These are phyloP conservation scores for Petrea volubilis DNA, from an alignment of 257 asterid genomes.

Conservation along the genomic window DNA sequence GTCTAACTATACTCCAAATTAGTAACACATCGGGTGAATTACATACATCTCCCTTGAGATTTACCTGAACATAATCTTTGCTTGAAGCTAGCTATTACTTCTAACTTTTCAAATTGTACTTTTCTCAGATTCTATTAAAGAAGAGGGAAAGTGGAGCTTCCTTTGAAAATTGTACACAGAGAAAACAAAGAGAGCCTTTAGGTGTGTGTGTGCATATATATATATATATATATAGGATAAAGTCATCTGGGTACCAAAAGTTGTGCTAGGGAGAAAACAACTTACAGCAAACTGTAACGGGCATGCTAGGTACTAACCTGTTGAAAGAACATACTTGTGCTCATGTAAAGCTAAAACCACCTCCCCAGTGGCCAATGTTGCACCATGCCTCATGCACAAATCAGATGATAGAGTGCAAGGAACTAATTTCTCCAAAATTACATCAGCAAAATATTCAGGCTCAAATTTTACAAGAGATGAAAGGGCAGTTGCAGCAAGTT, in stretches of 20 bases:
- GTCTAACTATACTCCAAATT: slow-evolving; percentile 11
- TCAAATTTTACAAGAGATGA: slow-evolving; percentile 80
- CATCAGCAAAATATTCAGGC: slow-evolving; percentile 72
- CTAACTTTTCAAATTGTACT: background rate
- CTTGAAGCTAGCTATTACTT: background rate
- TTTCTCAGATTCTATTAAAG: slow-evolving; percentile 1
- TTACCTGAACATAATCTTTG: background rate
- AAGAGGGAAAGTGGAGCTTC: background rate
- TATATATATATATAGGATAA: background rate
- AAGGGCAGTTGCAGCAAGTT: slow-evolving; percentile 90
- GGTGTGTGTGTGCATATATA: background rate
- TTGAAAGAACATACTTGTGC: slow-evolving; percentile 55
- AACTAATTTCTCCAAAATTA: slow-evolving; percentile 63
- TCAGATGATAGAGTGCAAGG: slow-evolving; percentile 92
- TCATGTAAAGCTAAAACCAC: slow-evolving; percentile 76
- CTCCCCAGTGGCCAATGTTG: slow-evolving; percentile 89
- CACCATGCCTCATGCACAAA: slow-evolving; percentile 96
- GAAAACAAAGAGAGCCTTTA: background rate
- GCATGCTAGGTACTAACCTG: slow-evolving; percentile 50
- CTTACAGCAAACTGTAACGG: slow-evolving; percentile 1
- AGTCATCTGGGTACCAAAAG: background rate
- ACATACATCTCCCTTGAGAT: background rate
- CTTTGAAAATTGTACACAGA: background rate
- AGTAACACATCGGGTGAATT: background rate
- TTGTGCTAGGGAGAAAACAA: slow-evolving; percentile 11